These are phyloP conservation scores for Pyrus betulifolia DNA, from an alignment of 306 rosid genomes.

Conservation along the genomic window DNA sequence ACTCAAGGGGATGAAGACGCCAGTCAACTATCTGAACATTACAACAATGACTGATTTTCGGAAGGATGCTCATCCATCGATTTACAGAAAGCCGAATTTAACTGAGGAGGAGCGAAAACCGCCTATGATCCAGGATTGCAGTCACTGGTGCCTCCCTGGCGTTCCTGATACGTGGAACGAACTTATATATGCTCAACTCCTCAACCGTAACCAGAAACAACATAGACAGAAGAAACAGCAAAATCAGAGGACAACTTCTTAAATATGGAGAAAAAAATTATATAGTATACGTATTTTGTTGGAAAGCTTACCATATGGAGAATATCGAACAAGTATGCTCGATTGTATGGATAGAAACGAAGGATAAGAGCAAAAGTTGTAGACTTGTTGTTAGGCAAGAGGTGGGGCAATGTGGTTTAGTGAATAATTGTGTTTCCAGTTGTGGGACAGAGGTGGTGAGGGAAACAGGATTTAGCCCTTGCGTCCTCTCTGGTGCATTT, in stretches of 20 bases:
- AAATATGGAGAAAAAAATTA: background rate
- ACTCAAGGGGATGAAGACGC: conserved; percentile 12
- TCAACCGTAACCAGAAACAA: background rate
- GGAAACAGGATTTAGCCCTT: conserved; percentile 37
- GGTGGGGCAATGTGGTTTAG: background rate
- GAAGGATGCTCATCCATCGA: conserved; percentile 23
- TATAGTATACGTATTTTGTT: background rate
- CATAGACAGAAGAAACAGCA: background rate
- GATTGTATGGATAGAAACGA: background rate
- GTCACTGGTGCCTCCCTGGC: conserved; percentile 71
- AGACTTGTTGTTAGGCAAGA: background rate
- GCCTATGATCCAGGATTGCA: conserved; percentile 47
- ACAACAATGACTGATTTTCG: conserved; percentile 19
- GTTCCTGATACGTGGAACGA: conserved; percentile 61
- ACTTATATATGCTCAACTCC: conserved; percentile 19
- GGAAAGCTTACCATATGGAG: background rate
- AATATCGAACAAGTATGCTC: background rate
- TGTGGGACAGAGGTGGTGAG: background rate
- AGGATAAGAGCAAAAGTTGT: background rate
- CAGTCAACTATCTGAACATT: conserved; percentile 12
- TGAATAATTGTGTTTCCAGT: background rate
- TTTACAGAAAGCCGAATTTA: conserved; percentile 39
- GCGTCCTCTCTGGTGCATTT: conserved; percentile 67
- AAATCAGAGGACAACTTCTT: background rate
- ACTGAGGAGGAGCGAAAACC: conserved; percentile 24